Conservation (phyloP, 352 stramenopile genomes). For the Phytophthora macrochlamydospora region DNA sequence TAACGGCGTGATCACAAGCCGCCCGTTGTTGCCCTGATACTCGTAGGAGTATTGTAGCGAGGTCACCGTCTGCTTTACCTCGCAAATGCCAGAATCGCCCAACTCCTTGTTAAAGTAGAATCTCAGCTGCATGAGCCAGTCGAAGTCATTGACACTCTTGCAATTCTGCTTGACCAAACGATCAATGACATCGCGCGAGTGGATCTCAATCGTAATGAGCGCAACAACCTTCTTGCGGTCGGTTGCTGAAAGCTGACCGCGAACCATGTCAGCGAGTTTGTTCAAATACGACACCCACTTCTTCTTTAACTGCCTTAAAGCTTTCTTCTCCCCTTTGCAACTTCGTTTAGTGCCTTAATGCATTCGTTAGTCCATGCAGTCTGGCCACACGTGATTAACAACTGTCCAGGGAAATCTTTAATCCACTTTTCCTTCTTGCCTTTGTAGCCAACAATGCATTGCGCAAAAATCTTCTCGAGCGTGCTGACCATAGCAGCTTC, state of each 20-base stretch:
- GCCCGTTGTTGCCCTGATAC: slow-evolving; percentile 88
- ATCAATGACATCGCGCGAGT: slow-evolving; percentile 96
- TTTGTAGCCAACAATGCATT: slow-evolving; percentile 88
- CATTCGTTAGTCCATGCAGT: slow-evolving; percentile 94
- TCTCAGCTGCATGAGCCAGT: slow-evolving; percentile 89
- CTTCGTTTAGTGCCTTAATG: slow-evolving; percentile 92
- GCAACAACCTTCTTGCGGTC: slow-evolving; percentile 97
- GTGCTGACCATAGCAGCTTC: slow-evolving; percentile 87
- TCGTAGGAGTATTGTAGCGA: slow-evolving; percentile 88
- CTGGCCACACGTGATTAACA: slow-evolving; percentile 93
- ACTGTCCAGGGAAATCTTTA: slow-evolving; percentile 92
- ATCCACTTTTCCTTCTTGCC: slow-evolving; percentile 97
- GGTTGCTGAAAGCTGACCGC: slow-evolving; percentile 84
- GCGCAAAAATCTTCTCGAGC: slow-evolving; percentile 85
- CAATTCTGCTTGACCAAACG: slow-evolving; percentile 94
- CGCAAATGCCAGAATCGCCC: slow-evolving; percentile 80
- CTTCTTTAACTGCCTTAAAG: slow-evolving; percentile 92
- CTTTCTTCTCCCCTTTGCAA: slow-evolving; percentile 92
- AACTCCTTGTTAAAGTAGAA: slow-evolving; percentile 90
- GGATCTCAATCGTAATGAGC: slow-evolving; percentile 97
- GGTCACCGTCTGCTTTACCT: slow-evolving; percentile 88
- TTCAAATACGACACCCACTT: slow-evolving; percentile 95
- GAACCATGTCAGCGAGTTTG: slow-evolving; percentile 94
- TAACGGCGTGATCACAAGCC: slow-evolving; percentile 93
- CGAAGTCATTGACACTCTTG: slow-evolving; percentile 92